Base-by-base conservation (phyloP, 257 asterid genomes). In the Ocimum tenuiflorum region DNA sequence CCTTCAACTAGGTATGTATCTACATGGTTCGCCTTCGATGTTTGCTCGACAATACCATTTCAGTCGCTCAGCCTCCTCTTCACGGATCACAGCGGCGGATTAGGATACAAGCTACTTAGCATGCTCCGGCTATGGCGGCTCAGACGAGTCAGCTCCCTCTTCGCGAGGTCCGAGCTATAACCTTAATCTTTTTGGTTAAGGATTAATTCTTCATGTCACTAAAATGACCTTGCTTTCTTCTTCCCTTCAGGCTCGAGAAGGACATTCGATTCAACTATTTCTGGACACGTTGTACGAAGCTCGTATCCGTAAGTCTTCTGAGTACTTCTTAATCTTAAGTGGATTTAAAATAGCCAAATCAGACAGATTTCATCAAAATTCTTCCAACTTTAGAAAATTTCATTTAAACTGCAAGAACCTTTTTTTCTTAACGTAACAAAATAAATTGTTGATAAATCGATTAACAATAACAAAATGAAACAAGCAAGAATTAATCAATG, bases 101-200 rank as follows among this genome's bases (percentile, higher is more conserved):
- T 91, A 3, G 95, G 94, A 8, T 82, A 79, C 39, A 82, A 87
- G 33, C 20, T 91, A 60, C 87, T 91, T 3, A 86, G 94, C 72
- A 91, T 91, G 96, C 94, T 91, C 23, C 81, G 98, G 11, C 90
- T 91, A 6, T 91, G 96, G 98, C 98, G 98, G 49, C 90, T 91
- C 73, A 66, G 96, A 71, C 78, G 96, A 61, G 96, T 88, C 81
- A 91, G 98, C 86, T 76, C 86, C 46, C 77, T 88, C 20, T 91
- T 91, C 54, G 95, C 98, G 43, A 86, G 94, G 96, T 89, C 54
- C 1, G 3, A 39, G 47, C 12, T n/a, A 53, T n/a, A 12, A 1
- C 31, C 31, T 27, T 27, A 2, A 1, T 27, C 4, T 2, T 27
- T 27, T 27, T 27, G 31, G 4, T 2, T 27, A 4, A 27, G 31